Evolutionary conservation across 2,329 filamentous ascomycete genomes (phyloP).

Genomic region (Alternaria sp.): DNA sequence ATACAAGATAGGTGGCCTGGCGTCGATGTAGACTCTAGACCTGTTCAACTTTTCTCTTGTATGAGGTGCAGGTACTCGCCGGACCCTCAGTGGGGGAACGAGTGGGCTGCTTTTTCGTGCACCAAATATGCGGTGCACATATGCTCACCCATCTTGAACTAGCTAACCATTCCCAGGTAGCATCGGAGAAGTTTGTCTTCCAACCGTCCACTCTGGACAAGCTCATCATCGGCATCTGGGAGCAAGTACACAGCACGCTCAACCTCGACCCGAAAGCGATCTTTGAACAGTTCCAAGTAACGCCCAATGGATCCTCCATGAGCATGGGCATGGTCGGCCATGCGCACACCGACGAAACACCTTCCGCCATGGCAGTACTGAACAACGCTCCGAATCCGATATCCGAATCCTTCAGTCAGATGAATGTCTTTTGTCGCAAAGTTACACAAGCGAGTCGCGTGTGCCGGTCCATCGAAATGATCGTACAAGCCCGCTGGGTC

Average conservation of each 20-base stretch:
- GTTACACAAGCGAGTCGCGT: conserved; percentile 60
- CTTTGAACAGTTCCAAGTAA: conserved; percentile 40
- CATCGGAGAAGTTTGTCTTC: conserved; percentile 49
- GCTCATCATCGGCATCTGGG: conserved; percentile 58
- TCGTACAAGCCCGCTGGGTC: conserved; percentile 64
- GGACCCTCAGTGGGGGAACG: not conserved
- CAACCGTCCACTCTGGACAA: conserved; percentile 58
- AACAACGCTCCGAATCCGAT: conserved; percentile 12
- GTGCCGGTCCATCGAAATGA: conserved; percentile 64
- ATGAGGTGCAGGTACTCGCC: not conserved
- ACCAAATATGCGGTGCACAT: not conserved
- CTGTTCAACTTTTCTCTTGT: not conserved
- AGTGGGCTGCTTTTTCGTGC: not conserved
- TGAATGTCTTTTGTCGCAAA: conserved; percentile 53
- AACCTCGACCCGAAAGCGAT: conserved; percentile 50
- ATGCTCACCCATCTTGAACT: not conserved
- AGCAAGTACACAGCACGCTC: conserved; percentile 54
- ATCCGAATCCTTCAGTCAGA: conserved; percentile 45
- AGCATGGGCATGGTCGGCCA: conserved; percentile 22
- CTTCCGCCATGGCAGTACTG: conserved; percentile 16
- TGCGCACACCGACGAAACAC: conserved; percentile 7
- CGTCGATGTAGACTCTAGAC: not conserved
- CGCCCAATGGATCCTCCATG: conserved; percentile 17
- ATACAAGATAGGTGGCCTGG: too few relatives aligned
- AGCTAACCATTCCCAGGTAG: conserved; percentile 8